Percentiles rank a stretch among this genome's conserved stretches.
Evolutionary conservation across 495 filamentous ascomycete genomes (phyloP).

Genomic region (Aspergillus nidulans): DNA sequence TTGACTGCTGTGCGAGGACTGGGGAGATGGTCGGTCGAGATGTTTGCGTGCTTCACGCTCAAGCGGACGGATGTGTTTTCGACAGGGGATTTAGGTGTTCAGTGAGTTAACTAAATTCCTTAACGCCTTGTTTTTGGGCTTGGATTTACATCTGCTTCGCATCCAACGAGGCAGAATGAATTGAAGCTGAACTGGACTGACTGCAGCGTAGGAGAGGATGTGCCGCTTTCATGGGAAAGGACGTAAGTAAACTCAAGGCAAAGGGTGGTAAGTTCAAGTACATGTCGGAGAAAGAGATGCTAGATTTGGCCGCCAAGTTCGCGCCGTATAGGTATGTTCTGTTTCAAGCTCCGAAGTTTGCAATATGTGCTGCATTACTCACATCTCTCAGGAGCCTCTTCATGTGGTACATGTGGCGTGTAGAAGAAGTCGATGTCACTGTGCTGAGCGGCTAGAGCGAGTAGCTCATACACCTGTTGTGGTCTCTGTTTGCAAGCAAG

Average conservation of each 20-base stretch:
- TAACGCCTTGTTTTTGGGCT: no score
- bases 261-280: conserved; percentile 96
- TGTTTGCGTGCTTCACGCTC: conserved; percentile 90
- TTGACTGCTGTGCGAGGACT: conserved; percentile 83
- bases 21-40: conserved; percentile 90
- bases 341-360: background rate
- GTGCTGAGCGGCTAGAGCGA: conserved; percentile 43
- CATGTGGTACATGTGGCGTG: conserved; percentile 93
- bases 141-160: no score
- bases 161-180: background rate
- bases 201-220: conserved; percentile 61
- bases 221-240: conserved; percentile 78
- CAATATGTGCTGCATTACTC: conserved; percentile 5
- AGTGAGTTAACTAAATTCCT: conserved; percentile 45
- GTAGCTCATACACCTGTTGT: background rate
- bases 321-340: conserved; percentile 70
- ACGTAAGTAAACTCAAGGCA: conserved; percentile 77
- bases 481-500: background rate
- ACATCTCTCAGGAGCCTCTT: conserved; percentile 55
- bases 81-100: conserved; percentile 87
- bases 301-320: conserved; percentile 73
- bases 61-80: conserved; percentile 94
- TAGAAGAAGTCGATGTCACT: conserved; percentile 70
- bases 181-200: background rate
- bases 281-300: conserved; percentile 90